Evolutionary conservation across 495 filamentous ascomycete species (phyloP).

Genomic region (Penicillium canescens): DNA sequence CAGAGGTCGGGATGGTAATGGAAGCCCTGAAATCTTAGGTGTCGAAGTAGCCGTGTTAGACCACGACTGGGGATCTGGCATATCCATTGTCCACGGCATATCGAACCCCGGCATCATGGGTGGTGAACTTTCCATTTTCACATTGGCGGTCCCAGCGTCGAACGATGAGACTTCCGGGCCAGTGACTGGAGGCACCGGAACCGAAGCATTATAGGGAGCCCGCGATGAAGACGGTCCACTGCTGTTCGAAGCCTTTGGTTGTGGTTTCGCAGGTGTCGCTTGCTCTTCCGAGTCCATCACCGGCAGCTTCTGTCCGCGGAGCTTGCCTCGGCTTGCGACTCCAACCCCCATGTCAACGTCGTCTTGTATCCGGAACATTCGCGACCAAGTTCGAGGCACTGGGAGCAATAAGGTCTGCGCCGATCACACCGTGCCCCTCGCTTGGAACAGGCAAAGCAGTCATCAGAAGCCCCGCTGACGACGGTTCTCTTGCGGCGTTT

Average conservation of each 20-base stretch:
- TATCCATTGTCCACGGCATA: constrained; percentile 29
- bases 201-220: constrained; percentile 11
- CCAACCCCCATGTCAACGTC: constrained; percentile 95
- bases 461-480: constrained; percentile 85
- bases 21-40: constrained; percentile 27
- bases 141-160: background rate
- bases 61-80: constrained; percentile 31
- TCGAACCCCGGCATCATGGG: constrained; percentile 15
- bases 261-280: constrained; percentile 11
- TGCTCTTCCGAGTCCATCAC: constrained; percentile 50
- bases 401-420: constrained; percentile 90
- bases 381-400: constrained; percentile 86
- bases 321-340: constrained; percentile 93
- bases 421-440: constrained; percentile 84
- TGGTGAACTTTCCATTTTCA: constrained; percentile 3
- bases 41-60: constrained; percentile 14
- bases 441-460: constrained; percentile 93
- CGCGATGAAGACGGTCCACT: constrained; percentile 16
- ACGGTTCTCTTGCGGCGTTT: constrained; percentile 89
- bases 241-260: constrained; percentile 11
- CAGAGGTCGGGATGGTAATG: constrained; percentile 22
- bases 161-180: constrained; percentile 5
- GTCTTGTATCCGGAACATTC: constrained; percentile 98
- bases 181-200: constrained; percentile 6
- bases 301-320: constrained; percentile 83